Evolutionary conservation across 2,329 filamentous ascomycete genomes (phyloP), one percentile per base, ranked within the genome.

Genomic region (Bipolaris oryzae): DNA sequence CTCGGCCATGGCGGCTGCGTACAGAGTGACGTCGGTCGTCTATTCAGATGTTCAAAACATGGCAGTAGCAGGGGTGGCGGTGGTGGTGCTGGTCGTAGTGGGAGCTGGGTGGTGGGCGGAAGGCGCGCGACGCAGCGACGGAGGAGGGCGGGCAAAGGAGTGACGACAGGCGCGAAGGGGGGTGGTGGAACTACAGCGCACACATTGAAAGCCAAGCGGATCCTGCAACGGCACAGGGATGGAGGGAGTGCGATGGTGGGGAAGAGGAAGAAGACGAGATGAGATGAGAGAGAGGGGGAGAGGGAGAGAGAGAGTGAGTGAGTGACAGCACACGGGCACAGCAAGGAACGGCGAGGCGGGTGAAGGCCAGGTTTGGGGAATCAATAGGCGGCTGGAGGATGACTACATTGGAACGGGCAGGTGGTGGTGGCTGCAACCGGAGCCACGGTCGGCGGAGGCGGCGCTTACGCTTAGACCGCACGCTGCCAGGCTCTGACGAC

Each of bases 91-190:
- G 28, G 2, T 31, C 10, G 28, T 31, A 11, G 28, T 11, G 3
- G 28, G 28, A 10, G 28, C 10, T 31, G 38, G 33, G 47, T 28
- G 33, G 25, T 46, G 34, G 33, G 20, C 15, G 20, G 9, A 4
- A 31, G 34, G 33, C 25, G 39, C 21, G 53, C 49, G 41, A 41
- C 46, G 42, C 33, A 38, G 45, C 28, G 49, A 44, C 31, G 47
- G 33, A 53, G 41, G 57, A 51, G 57, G 59, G 42, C 42, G 28
- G 61, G 67, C 70, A 72, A 72, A 74, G 70, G 72, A 74, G 71
- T 69, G 72, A 72, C 71, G 70, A 45, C 33, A 44, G 50, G 63
- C 63, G 68, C 63, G 49, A 60, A 55, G 33, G 53, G 46, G n/a
- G 55, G 41, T 42, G 38, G 50, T 42, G 35, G 28, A 48, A 47